Evolutionary conservation across 495 filamentous ascomycete species (phyloP).

Genomic region (Penicillium parvum): DNA sequence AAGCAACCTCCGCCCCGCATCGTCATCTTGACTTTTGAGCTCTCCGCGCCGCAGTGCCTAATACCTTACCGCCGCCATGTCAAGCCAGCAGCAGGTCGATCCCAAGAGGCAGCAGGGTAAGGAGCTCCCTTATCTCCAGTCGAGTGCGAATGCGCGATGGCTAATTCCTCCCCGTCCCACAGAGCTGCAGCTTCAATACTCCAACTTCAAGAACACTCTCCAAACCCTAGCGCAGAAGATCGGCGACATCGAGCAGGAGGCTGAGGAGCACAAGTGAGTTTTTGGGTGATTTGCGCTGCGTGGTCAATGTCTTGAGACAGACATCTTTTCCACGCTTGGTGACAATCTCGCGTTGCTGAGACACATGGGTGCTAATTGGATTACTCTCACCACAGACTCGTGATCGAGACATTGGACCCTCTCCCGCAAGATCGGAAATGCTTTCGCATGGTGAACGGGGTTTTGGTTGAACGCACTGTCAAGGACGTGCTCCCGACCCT

Average conservation of each 20-base stretch:
- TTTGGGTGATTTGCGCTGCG: neutral
- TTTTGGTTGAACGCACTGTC: slow-evolving; percentile 89
- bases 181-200: slow-evolving; percentile 94
- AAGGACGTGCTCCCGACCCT: slow-evolving; percentile 86
- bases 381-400: slow-evolving; percentile 58
- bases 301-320: neutral
- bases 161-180: slow-evolving; percentile 18
- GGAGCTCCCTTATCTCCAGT: slow-evolving; percentile 12
- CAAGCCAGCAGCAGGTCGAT: slow-evolving; percentile 44
- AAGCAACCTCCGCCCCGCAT: slow-evolving; percentile 32
- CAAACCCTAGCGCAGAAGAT: slow-evolving; percentile 94
- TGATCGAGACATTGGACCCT: slow-evolving; percentile 87
- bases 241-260: slow-evolving; percentile 92
- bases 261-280: slow-evolving; percentile 94
- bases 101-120: slow-evolving; percentile 83
- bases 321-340: too few relatives aligned
- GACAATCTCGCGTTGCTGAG: too few relatives aligned
- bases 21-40: slow-evolving; percentile 33
- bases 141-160: neutral
- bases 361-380: slow-evolving; percentile 12
- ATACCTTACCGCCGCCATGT: slow-evolving; percentile 29
- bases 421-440: slow-evolving; percentile 86
- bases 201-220: slow-evolving; percentile 91
- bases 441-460: slow-evolving; percentile 98
- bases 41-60: slow-evolving; percentile 9